Percentiles rank a stretch among this genome's conserved stretches.
Conservation (phyloP, 73 alveolate genomes). For the Paramecium biaurelia region DNA sequence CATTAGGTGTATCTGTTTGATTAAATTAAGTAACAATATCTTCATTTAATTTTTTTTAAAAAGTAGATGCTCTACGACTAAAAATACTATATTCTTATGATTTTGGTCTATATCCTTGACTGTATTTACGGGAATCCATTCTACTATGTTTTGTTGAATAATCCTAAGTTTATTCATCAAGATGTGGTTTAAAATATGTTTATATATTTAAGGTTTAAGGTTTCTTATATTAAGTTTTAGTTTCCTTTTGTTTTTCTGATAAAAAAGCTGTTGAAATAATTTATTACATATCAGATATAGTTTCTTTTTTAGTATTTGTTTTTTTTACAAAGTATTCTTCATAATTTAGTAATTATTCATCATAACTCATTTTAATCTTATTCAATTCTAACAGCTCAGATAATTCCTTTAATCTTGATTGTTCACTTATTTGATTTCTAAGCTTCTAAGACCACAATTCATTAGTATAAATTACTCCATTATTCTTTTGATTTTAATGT, state of each 20-base stretch:
- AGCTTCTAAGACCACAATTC: not conserved
- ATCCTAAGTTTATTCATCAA: not conserved
- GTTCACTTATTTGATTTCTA: not conserved
- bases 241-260: not conserved
- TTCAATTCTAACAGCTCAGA: not conserved
- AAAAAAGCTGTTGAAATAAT: not conserved
- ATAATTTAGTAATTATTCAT: not conserved
- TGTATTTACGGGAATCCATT: not conserved
- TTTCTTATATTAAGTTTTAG: not conserved
- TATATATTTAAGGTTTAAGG: not conserved
- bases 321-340: not conserved
- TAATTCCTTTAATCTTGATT: not conserved
- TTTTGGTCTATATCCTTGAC: not conserved
- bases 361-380: constrained; percentile 1
- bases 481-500: not conserved
- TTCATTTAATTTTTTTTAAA: not conserved
- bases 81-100: not conserved
- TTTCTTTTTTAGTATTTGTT: not conserved
- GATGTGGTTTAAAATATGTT: not conserved
- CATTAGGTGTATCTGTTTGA: not conserved
- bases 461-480: not conserved
- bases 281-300: not conserved
- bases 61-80: not conserved
- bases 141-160: not conserved
- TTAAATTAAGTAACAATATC: not conserved